phyloP scores from a whole-genome alignment of 2,329 filamentous ascomycete species.

The Fusarium siculi region DNA sequence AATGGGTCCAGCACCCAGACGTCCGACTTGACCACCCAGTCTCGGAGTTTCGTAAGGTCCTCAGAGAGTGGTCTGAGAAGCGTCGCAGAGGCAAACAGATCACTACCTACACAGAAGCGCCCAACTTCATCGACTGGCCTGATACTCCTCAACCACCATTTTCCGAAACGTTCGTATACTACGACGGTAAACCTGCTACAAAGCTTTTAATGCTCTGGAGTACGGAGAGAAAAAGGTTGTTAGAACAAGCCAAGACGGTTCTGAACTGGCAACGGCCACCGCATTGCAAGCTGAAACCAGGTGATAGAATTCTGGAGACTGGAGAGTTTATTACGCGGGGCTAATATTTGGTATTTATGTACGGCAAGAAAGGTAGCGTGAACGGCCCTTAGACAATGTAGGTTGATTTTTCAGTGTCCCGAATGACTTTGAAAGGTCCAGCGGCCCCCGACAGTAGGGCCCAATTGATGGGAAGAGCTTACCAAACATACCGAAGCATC shows the following conservation, averaged over 20 bases:
- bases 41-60: constrained; percentile 40
- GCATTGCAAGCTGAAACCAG: constrained; percentile 1
- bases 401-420: no score
- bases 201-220: neutral
- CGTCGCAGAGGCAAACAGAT: constrained; percentile 11
- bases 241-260: constrained; percentile 13
- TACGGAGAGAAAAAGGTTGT: neutral
- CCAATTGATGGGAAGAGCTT: neutral
- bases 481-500: neutral
- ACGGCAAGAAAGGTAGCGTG: no score
- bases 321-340: constrained; percentile 1
- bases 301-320: constrained; percentile 15
- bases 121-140: constrained; percentile 43
- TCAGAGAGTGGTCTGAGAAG: constrained; percentile 43
- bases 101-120: constrained; percentile 24
- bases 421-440: no score
- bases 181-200: neutral
- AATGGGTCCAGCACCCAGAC: constrained; percentile 49
- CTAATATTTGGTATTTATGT: neutral
- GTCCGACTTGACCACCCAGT: constrained; percentile 48
- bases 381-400: no score
- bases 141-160: neutral
- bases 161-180: neutral
- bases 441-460: no score
- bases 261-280: constrained; percentile 30